These are phyloP conservation scores for Agrocybe pediades DNA, from an alignment of 768 basidiomycete genomes.

Conservation along the genomic window DNA sequence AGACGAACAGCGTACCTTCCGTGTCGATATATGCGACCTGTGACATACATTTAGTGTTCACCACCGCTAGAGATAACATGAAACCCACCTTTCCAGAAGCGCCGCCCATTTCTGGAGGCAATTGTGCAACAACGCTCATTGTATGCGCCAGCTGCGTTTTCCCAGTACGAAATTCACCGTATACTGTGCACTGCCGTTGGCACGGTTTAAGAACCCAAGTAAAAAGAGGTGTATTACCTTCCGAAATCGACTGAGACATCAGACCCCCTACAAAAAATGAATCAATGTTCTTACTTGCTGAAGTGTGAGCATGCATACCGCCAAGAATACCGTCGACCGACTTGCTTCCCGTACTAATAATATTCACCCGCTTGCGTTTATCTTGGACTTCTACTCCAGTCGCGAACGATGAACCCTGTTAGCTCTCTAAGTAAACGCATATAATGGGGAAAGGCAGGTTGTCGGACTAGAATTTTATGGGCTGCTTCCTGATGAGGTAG, in stretches of 20 bases:
- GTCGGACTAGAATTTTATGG: conserved; percentile 73
- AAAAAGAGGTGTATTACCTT: conserved; percentile 51
- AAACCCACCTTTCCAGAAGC: conserved; percentile 77
- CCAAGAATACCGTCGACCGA: conserved; percentile 87
- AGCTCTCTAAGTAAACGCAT: not conserved
- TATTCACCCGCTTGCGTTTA: conserved; percentile 74
- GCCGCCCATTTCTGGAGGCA: conserved; percentile 88
- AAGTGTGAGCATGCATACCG: conserved; percentile 45
- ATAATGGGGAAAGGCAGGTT: conserved; percentile 10
- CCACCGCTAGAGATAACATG: not conserved
- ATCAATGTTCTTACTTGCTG: not conserved
- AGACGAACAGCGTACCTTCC: conserved; percentile 52
- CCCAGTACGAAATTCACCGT: conserved; percentile 94
- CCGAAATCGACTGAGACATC: conserved; percentile 91
- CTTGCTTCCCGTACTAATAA: conserved; percentile 94
- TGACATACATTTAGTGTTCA: not conserved
- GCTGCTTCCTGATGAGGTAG: conserved; percentile 76
- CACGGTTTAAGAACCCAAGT: not conserved
- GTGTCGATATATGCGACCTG: conserved; percentile 93
- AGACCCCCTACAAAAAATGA: conserved; percentile 62
- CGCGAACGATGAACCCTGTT: conserved; percentile 88
- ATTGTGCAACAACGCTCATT: conserved; percentile 87
- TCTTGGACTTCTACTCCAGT: conserved; percentile 93
- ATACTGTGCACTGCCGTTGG: too few relatives aligned
- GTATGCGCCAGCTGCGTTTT: conserved; percentile 97